These are phyloP conservation scores for Blepharisma stoltei DNA, from an alignment of 73 alveolate genomes.

Conservation along the genomic window DNA sequence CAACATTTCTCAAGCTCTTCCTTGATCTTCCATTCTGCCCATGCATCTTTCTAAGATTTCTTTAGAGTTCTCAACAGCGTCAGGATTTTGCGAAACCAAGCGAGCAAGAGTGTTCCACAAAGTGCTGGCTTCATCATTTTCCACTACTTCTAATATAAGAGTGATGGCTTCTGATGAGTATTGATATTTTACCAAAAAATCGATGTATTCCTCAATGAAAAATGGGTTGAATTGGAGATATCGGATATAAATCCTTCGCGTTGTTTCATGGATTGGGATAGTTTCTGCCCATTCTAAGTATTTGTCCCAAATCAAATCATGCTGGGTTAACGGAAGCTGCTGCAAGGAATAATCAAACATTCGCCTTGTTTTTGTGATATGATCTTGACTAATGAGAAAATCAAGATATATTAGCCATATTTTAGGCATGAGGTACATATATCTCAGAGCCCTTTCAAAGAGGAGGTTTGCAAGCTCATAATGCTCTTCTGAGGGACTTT, in stretches of 20 bases:
- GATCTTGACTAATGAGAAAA: constrained; percentile 64
- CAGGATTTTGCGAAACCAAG: constrained; percentile 84
- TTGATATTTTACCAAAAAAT: constrained; percentile 65
- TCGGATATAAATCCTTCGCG: constrained; percentile 65
- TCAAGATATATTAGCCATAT: constrained; percentile 90
- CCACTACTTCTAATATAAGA: constrained; percentile 67
- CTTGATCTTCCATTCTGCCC: constrained; percentile 86
- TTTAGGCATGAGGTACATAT: constrained; percentile 89
- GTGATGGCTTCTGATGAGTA: constrained; percentile 72
- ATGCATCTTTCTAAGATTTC: constrained; percentile 83
- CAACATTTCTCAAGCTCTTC: constrained; percentile 85
- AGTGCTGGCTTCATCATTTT: constrained; percentile 78
- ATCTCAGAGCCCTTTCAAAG: constrained; percentile 77
- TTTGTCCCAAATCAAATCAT: constrained; percentile 83
- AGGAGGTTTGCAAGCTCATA: constrained; percentile 65
- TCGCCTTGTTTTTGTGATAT: constrained; percentile 77
- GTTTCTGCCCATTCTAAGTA: constrained; percentile 79
- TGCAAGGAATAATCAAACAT: constrained; percentile 82
- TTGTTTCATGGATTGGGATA: constrained; percentile 35
- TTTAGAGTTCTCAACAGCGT: constrained; percentile 56
- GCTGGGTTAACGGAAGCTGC: constrained; percentile 88
- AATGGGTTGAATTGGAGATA: constrained; percentile 78
- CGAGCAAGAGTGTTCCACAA: constrained; percentile 88
- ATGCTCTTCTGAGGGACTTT: constrained; percentile 48
- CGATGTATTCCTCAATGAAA: constrained; percentile 82